Conservation (phyloP, 495 filamentous ascomycete species). For the Talaromyces nanjingensis region DNA sequence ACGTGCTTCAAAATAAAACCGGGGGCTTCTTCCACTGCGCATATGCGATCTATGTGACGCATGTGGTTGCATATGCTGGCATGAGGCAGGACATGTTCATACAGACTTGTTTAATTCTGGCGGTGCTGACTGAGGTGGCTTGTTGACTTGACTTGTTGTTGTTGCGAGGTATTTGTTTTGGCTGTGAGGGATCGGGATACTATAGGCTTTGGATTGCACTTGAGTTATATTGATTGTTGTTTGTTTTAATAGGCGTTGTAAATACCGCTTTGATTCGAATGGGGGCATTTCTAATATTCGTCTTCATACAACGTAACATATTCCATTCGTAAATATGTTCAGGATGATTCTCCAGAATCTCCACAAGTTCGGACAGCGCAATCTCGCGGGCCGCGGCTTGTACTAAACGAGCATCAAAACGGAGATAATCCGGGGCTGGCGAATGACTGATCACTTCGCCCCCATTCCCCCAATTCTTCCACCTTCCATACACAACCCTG, state of each 20-base stretch:
- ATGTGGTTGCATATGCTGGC: not conserved
- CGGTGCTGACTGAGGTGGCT: not conserved
- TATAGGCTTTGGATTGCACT: conserved; percentile 6
- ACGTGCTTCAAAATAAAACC: not conserved
- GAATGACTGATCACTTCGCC: not conserved
- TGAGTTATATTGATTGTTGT: conserved; percentile 5
- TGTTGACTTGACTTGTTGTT: conserved; percentile 1
- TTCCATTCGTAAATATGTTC: not conserved
- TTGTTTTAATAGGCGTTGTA: conserved; percentile 10
- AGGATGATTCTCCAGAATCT: not conserved
- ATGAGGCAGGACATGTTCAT: not conserved
- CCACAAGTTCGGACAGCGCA: not conserved
- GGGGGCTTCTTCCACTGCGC: not conserved
- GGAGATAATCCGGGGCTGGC: conserved; percentile 1
- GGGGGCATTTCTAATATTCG: not conserved
- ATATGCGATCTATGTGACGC: not conserved
- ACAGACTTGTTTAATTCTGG: not conserved
- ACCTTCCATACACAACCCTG: not conserved
- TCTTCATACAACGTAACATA: not conserved
- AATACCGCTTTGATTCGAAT: conserved; percentile 7
- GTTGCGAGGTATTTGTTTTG: conserved; percentile 4
- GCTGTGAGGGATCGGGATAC: not conserved
- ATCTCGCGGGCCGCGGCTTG: not conserved
- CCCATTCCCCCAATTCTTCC: not conserved
- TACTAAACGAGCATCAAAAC: not conserved